Conservation (phyloP, 108 stramenopile species). For the Parietichytrium sp. region DNA sequence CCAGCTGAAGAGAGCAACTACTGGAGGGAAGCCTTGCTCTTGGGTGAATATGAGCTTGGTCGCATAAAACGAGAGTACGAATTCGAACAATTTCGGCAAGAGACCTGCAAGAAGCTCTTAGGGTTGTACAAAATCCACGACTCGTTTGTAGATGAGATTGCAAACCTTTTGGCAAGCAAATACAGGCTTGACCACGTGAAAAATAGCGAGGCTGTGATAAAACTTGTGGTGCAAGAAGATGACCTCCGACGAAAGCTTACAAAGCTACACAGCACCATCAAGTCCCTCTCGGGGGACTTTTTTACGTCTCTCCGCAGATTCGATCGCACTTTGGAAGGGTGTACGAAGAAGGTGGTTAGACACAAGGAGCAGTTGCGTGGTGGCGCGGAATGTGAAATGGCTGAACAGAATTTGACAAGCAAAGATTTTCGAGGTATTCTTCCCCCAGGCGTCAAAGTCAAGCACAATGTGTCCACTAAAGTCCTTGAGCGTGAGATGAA, state of each 20-base stretch:
- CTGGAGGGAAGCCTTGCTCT: background rate
- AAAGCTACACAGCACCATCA: background rate
- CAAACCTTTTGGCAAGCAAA: background rate
- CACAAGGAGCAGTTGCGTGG: too few species aligned
- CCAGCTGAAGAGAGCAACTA: background rate
- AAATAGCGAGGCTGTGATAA: background rate
- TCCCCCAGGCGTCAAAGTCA: background rate
- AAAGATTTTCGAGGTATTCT: background rate
- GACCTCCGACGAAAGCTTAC: background rate
- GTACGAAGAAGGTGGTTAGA: too few species aligned
- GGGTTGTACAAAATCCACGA: background rate
- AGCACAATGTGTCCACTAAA: slow-evolving; percentile 20
- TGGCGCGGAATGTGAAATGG: too few species aligned
- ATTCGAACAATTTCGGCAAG: background rate
- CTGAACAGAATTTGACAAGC: background rate
- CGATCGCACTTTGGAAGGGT: too few species aligned
- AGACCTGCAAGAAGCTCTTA: background rate
- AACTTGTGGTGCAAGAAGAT: background rate
- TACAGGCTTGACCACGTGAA: background rate
- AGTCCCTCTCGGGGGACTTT: background rate
- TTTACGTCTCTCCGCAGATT: background rate
- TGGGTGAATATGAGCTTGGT: background rate
- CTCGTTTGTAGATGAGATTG: background rate
- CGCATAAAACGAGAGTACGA: background rate
- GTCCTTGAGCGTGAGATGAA: slow-evolving; percentile 15